These are phyloP conservation scores for Pouteria glomerata DNA, from an alignment of 148 eudicot species.

Conservation along the genomic window DNA sequence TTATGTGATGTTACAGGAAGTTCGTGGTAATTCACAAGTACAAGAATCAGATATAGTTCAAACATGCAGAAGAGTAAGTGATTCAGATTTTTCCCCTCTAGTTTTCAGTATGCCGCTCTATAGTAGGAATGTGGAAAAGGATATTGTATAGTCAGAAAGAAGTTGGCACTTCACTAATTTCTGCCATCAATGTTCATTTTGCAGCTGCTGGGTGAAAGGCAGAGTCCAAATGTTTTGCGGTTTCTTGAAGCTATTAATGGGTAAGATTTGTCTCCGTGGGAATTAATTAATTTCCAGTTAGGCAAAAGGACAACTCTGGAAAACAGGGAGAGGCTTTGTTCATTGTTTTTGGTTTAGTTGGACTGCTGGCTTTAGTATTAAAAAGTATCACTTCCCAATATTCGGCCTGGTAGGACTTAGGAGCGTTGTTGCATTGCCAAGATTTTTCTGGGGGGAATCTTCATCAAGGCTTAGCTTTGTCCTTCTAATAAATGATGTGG, in stretches of 20 bases:
- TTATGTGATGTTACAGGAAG: constrained; percentile 45
- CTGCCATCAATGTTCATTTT: constrained; percentile 9
- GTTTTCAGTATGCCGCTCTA: neutral
- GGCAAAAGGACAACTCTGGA: neutral
- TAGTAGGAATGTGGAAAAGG: neutral
- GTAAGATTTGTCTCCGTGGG: constrained; percentile 25
- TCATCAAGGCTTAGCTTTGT: neutral
- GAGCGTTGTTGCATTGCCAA: no score
- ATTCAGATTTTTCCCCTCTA: neutral
- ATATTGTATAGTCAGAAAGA: neutral
- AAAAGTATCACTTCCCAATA: neutral
- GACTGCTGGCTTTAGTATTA: neutral
- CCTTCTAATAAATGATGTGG: neutral
- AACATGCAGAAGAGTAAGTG: constrained; percentile 73
- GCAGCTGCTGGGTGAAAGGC: constrained; percentile 78
- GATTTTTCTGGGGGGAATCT: neutral
- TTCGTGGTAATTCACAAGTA: constrained; percentile 56
- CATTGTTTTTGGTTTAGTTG: neutral
- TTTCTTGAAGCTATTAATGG: constrained; percentile 80
- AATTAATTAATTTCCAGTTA: neutral
- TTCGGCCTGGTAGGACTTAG: no score
- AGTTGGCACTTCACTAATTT: constrained; percentile 1
- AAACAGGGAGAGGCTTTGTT: neutral
- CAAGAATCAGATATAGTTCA: constrained; percentile 78
- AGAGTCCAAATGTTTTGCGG: constrained; percentile 63